Evolutionary conservation across 805 yeast species (phyloP), one percentile per base, ranked within the genome.

Genomic region (Pichia pseudocactophila): DNA sequence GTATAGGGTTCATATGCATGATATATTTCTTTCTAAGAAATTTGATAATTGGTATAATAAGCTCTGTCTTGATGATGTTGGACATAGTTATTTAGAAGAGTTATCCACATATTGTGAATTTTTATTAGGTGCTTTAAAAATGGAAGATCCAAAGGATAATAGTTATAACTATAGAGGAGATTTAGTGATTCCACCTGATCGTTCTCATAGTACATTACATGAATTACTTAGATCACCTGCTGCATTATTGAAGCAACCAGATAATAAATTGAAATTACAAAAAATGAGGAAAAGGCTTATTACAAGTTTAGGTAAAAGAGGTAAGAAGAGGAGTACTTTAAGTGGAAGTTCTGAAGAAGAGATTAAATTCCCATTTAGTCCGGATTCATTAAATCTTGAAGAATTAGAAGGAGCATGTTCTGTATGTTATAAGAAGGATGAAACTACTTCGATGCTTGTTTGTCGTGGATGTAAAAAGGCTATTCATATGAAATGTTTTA

Each of bases 391-490:
- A 28, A 16, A 36, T 7, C 34, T 41, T 3, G 39, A 47, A 62
- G 25, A 20, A 16, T 12, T 44, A 7, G 25, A 33, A 20, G 46
- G 44, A 36, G 43, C 54, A 11, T 60, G 65, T 40, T 52, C 50
- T 12, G 44, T 76, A 1, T 82, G 88, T 51, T 66, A 69, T 16
- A 60, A 56, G 11, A 59, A 63, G 41, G 66, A 68, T 40, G 58
- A 69, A 8, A 77, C 79, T 0, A 59, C 64, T 2, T 59, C 65
- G 26, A 74, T 77, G 3, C 58, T 81, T 18, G 54, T 76, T 6
- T 89, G 96, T 58, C 84, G 80, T 51, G 82, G 82, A 31, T 89
- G 96, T 55, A 77, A 81, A 45, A 71, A 70, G 40, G 71, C 75
- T 1, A 86, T 65, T 59, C 96, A 89, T 58, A 66, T 69, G 61